phyloP scores from a whole-genome alignment of 2,329 filamentous ascomycete species.

The Drechmeria coniospora region DNA sequence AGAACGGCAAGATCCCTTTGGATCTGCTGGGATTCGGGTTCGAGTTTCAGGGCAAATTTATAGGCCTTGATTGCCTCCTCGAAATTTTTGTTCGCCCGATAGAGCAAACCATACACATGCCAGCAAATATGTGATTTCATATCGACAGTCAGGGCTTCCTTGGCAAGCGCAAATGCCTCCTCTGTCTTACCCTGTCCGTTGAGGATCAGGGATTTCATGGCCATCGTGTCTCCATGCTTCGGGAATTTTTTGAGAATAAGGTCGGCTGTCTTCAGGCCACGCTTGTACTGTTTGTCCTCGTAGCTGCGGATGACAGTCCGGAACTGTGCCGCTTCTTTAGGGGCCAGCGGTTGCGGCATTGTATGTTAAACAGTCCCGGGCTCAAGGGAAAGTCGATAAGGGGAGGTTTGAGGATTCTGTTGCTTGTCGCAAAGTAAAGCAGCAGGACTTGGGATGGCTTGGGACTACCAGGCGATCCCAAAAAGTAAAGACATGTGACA shows the following conservation, averaged over 20 bases:
- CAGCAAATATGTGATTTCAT: conserved; percentile 99
- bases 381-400: no score
- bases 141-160: conserved; percentile 81
- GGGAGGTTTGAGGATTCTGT: no score
- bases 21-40: conserved; percentile 90
- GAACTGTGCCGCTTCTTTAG: conserved; percentile 91
- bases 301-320: conserved; percentile 89
- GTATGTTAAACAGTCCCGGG: no score
- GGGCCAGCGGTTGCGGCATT: conserved; percentile 60
- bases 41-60: conserved; percentile 82
- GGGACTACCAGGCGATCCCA: no score
- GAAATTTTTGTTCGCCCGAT: conserved; percentile 89
- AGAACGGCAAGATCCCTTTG: conserved; percentile 84
- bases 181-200: conserved; percentile 85
- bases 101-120: conserved; percentile 95
- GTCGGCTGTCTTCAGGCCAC: conserved; percentile 84
- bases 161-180: conserved; percentile 86
- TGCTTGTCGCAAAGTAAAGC: no score
- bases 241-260: conserved; percentile 91
- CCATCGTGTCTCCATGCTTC: conserved; percentile 94
- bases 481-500: no score
- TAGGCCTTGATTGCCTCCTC: conserved; percentile 99
- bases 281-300: conserved; percentile 96
- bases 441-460: no score
- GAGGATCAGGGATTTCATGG: conserved; percentile 96